Conservation (phyloP, 108 stramenopile species). For the Nitzschia inconspicua region DNA sequence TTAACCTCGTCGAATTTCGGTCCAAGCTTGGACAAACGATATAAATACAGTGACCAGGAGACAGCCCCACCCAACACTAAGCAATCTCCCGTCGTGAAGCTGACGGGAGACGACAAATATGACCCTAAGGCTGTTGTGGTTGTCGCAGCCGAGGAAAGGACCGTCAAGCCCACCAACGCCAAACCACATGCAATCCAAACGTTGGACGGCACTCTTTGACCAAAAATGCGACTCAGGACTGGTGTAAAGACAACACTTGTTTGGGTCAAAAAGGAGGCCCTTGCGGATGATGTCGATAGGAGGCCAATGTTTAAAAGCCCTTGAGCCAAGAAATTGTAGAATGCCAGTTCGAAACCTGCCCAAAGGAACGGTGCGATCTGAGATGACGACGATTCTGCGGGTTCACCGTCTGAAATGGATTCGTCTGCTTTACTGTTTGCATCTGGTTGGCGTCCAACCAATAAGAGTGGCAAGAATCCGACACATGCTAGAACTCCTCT, state of each 20-base stretch:
- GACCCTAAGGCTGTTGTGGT: constrained; percentile 2
- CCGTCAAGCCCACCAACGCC: constrained; percentile 40
- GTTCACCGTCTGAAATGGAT: neutral
- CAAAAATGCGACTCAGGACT: constrained; percentile 40
- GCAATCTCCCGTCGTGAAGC: constrained; percentile 48
- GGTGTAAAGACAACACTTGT: constrained; percentile 65
- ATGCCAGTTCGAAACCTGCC: constrained; percentile 53
- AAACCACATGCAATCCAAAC: constrained; percentile 53
- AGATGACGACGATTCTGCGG: neutral
- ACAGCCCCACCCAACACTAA: constrained; percentile 58
- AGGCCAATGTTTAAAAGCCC: constrained; percentile 58
- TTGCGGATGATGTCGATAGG: constrained; percentile 41
- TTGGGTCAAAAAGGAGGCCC: constrained; percentile 68
- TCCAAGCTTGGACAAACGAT: constrained; percentile 45
- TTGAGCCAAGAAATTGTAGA: constrained; percentile 66
- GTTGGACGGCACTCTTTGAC: constrained; percentile 39
- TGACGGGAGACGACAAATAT: neutral
- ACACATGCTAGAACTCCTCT: constrained; percentile 46
- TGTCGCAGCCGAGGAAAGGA: constrained; percentile 35
- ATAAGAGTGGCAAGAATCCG: constrained; percentile 46
- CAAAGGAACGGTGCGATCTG: constrained; percentile 25
- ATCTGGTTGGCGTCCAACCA: neutral
- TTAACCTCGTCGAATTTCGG: constrained; percentile 37
- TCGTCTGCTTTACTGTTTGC: neutral
- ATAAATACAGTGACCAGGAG: constrained; percentile 63